Evolutionary conservation across 2,329 filamentous ascomycete genomes (phyloP), one percentile per base, ranked within the genome.

Genomic region (Xylariaceae sp.): DNA sequence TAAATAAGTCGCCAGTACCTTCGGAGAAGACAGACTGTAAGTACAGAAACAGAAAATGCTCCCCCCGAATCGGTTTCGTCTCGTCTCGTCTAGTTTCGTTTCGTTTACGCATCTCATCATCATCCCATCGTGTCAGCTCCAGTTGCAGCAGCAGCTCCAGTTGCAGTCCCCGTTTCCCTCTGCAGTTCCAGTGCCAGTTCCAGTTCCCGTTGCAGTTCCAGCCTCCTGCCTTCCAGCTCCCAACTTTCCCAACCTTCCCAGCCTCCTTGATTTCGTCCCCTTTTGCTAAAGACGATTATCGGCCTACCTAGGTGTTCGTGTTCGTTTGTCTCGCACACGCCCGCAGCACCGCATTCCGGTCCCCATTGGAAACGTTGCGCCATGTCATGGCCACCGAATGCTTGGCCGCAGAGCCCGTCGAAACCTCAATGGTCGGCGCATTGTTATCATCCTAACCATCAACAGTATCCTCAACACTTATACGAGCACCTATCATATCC

Each of bases 381-480:
- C 35, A 63, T 63, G 61, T 53, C 61, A 8, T 58, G 58, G 8
- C 47, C 50, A 7, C 55, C 58, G 23, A 53, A n/a, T 18, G 52
- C 56, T 39, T 39, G 53, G 58, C 49, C 55, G 18, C 53, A 55
- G 10, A 52, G 60, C 49, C 60, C 60, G 7, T 58, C 53, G 13
- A 62, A 56, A 1, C 55, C 55, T 44, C 61, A 56, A 45, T 58
- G 51, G 23, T 37, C 55, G 15, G 44, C 55, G 23, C 58, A 58
- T 37, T 57, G 52, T 13, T 57, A 54, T 37, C 55, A 37, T 44
- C 53, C 58, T 42, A 57, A 49, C 23, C 55, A 47, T 13, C 61
- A 61, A 56, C 60, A 57, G 15, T 55, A n/a, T 17, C 56, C 58
- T 42, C 58, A 59, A 15, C 51, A 54, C 15, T 48, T 59, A 34